These are phyloP conservation scores for Parmelia sp. DNA, from an alignment of 495 filamentous ascomycete genomes.

Conservation along the genomic window DNA sequence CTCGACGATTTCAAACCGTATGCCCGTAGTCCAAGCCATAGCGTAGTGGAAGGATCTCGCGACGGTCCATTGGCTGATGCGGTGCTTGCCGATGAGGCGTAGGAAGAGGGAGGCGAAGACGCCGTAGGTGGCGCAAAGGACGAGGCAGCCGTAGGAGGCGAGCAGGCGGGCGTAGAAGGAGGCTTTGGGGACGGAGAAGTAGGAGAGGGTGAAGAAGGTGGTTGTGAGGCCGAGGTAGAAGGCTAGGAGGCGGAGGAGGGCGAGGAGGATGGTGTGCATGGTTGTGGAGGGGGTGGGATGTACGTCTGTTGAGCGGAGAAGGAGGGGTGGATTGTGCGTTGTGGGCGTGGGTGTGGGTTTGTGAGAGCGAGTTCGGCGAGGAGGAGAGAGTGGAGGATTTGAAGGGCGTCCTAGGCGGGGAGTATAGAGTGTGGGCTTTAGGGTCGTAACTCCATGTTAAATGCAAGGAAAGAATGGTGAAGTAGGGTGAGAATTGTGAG, in stretches of 20 bases:
- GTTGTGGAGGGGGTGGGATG: not conserved
- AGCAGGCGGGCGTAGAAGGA: constrained; percentile 63
- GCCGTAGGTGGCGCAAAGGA: constrained; percentile 67
- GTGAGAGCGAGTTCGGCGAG: not conserved
- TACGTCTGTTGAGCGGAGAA: not conserved
- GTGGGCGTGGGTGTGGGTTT: not conserved
- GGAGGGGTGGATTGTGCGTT: not conserved
- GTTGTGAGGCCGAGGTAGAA: constrained; percentile 22
- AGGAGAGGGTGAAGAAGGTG: constrained; percentile 22
- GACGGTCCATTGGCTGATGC: constrained; percentile 78
- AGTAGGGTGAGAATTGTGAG: not conserved
- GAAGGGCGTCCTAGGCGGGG: not conserved
- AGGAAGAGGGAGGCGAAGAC: constrained; percentile 66
- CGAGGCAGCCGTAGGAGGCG: constrained; percentile 53
- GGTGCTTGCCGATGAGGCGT: constrained; percentile 61
- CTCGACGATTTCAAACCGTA: constrained; percentile 69
- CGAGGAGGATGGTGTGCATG: constrained; percentile 16
- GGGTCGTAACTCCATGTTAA: not conserved
- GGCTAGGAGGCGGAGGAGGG: constrained; percentile 15
- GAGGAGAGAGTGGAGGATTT: not conserved
- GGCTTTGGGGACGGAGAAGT: constrained; percentile 35
- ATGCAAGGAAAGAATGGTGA: not conserved
- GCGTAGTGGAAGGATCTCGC: constrained; percentile 74
- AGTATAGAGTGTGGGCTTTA: not conserved
- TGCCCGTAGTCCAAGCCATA: constrained; percentile 68